A percentile compares a stretch with the other conserved stretches of the same genome.
Conservation (phyloP, 106 monocot genomes). For the Chionographis japonica region DNA sequence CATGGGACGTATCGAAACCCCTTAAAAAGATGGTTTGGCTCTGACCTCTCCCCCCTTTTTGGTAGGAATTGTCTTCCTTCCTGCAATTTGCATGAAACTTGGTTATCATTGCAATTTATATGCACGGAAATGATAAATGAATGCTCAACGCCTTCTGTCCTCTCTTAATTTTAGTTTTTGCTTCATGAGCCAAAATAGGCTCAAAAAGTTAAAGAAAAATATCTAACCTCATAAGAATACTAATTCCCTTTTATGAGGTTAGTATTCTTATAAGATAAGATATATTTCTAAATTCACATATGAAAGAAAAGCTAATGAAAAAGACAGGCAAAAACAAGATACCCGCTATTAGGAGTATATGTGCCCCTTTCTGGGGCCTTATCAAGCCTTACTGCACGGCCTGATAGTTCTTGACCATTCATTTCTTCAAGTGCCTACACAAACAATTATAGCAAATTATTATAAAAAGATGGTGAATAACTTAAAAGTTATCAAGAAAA, state of each 20-base stretch:
- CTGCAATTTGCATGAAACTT: constrained; percentile 12
- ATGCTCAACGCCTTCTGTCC: too few relatives aligned
- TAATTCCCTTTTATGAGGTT: too few relatives aligned
- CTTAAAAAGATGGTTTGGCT: constrained; percentile 64
- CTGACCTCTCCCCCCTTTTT: constrained; percentile 41
- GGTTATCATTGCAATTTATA: neutral
- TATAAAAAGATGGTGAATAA: too few relatives aligned
- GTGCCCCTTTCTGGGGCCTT: constrained; percentile 61
- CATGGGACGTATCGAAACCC: constrained; percentile 74
- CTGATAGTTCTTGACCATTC: constrained; percentile 55
- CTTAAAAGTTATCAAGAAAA: too few relatives aligned
- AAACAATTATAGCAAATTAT: neutral
- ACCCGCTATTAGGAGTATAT: constrained; percentile 68
- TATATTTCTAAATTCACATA: too few relatives aligned
- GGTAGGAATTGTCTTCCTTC: constrained; percentile 49
- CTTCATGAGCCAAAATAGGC: too few relatives aligned
- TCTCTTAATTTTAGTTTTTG: too few relatives aligned
- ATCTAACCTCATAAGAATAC: too few relatives aligned
- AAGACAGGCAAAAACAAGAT: neutral
- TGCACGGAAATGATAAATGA: too few relatives aligned
- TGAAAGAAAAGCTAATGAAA: neutral
- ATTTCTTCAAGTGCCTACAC: constrained; percentile 56
- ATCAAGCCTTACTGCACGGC: constrained; percentile 73
- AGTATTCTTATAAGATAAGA: too few relatives aligned
- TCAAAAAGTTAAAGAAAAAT: too few relatives aligned